Percentiles rank a stretch among this genome's conserved stretches.
Evolutionary conservation across 1,284 basidiomycete species (phyloP).

Genomic region (Ustilago crameri): DNA sequence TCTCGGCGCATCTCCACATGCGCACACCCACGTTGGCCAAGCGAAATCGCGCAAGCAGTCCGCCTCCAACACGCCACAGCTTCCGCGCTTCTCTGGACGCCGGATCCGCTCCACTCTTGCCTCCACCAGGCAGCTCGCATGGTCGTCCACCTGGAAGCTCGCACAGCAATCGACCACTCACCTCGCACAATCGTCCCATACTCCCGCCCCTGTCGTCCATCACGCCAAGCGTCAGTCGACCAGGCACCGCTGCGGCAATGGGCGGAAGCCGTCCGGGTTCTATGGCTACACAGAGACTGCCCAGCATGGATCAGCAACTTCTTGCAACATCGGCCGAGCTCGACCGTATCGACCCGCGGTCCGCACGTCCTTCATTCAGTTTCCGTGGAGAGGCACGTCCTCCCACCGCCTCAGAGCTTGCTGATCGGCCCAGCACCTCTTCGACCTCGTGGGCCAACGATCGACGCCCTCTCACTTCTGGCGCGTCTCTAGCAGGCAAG

Average conservation of each 20-base stretch:
- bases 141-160: constrained; percentile 43
- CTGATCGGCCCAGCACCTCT: constrained; percentile 10
- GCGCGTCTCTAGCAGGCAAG: constrained; percentile 22
- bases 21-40: constrained; percentile 47
- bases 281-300: constrained; percentile 34
- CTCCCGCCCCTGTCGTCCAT: constrained; percentile 55
- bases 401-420: constrained; percentile 17
- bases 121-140: constrained; percentile 50
- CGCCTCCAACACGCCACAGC: constrained; percentile 41
- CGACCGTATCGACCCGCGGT: constrained; percentile 34
- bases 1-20: constrained; percentile 58
- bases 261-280: constrained; percentile 29
- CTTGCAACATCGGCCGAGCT: constrained; percentile 35
- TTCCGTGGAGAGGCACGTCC: constrained; percentile 25
- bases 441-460: constrained; percentile 21
- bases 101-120: constrained; percentile 28
- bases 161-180: constrained; percentile 37
- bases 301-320: constrained; percentile 53
- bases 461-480: constrained; percentile 41
- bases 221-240: constrained; percentile 49
- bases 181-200: constrained; percentile 51
- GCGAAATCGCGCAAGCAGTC: constrained; percentile 35
- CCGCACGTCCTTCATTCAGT: constrained; percentile 24
- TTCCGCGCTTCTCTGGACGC: constrained; percentile 40
- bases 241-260: constrained; percentile 47